Evolutionary conservation across 805 yeast genomes (phyloP).

Genomic region (Candida jianshihensis): DNA sequence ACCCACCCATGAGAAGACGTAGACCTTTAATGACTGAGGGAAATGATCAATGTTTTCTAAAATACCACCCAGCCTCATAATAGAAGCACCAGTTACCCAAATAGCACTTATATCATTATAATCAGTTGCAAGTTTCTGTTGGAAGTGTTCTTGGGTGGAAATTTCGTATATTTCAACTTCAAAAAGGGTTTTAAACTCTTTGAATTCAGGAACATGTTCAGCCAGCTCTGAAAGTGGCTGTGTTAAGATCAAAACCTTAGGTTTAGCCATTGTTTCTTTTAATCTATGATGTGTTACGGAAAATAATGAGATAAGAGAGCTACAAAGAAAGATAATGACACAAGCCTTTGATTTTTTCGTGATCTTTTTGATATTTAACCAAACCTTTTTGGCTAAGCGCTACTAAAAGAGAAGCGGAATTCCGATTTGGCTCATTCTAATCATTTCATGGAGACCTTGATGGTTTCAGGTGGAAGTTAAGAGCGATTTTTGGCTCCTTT

Average conservation of each 20-base stretch:
- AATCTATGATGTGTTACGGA: too few species aligned
- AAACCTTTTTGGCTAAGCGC: too few species aligned
- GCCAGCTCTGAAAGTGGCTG: background rate
- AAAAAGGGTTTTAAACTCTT: background rate
- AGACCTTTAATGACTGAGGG: conserved; percentile 31
- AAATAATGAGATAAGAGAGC: too few species aligned
- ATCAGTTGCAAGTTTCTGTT: background rate
- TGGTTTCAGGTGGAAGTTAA: too few species aligned
- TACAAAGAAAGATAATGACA: too few species aligned
- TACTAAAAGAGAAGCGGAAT: too few species aligned
- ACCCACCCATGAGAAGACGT: conserved; percentile 57
- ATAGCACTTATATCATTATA: background rate
- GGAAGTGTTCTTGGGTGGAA: background rate
- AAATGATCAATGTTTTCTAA: background rate
- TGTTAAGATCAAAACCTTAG: background rate
- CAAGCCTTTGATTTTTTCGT: too few species aligned
- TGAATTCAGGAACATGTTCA: background rate
- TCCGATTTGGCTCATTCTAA: too few species aligned
- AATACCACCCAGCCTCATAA: background rate
- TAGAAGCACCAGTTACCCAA: background rate
- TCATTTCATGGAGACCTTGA: too few species aligned
- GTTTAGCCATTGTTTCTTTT: background rate
- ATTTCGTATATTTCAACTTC: background rate
- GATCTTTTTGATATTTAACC: too few species aligned
- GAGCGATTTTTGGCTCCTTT: too few species aligned